These are phyloP conservation scores for Cladosporium sp. DNA, from an alignment of 2,329 filamentous ascomycete genomes.

Conservation along the genomic window DNA sequence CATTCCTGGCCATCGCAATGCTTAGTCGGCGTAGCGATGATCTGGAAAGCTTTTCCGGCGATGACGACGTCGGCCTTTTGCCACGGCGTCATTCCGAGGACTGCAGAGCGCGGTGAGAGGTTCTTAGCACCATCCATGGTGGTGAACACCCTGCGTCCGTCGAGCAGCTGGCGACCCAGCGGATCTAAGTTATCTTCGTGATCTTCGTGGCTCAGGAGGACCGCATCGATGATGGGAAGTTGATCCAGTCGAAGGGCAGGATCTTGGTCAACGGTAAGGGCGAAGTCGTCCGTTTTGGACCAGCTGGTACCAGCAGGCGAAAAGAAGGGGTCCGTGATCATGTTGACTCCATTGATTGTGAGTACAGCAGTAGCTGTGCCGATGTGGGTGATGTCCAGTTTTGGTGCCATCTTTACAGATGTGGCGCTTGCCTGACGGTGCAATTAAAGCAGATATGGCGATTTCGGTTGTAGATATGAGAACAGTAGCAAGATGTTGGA, in stretches of 20 bases:
- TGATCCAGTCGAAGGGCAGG: conserved; percentile 37
- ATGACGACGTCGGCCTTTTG: conserved; percentile 30
- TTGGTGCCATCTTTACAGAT: neutral
- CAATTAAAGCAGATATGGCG: too few relatives aligned
- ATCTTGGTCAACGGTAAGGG: neutral
- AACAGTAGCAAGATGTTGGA: too few relatives aligned
- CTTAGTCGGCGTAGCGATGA: conserved; percentile 43
- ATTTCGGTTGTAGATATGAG: too few relatives aligned
- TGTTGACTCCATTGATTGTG: neutral
- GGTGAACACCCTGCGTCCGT: conserved; percentile 45
- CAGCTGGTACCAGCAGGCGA: too few relatives aligned
- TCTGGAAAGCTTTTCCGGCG: conserved; percentile 33
- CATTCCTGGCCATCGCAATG: conserved; percentile 45
- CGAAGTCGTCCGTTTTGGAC: neutral
- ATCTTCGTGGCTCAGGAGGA: conserved; percentile 50
- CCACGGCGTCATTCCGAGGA: conserved; percentile 24
- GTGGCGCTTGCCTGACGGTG: too few relatives aligned
- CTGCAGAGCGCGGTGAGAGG: conserved; percentile 40
- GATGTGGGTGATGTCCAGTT: neutral
- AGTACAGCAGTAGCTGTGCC: conserved; percentile 1
- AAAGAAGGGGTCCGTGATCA: conserved; percentile 7
- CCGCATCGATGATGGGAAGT: conserved; percentile 45
- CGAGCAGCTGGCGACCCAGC: conserved; percentile 42
- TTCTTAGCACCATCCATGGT: conserved; percentile 44
- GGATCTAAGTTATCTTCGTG: conserved; percentile 49